Evolutionary conservation across 352 stramenopile species (phyloP).

Genomic region (Aphanomyces invadans): DNA sequence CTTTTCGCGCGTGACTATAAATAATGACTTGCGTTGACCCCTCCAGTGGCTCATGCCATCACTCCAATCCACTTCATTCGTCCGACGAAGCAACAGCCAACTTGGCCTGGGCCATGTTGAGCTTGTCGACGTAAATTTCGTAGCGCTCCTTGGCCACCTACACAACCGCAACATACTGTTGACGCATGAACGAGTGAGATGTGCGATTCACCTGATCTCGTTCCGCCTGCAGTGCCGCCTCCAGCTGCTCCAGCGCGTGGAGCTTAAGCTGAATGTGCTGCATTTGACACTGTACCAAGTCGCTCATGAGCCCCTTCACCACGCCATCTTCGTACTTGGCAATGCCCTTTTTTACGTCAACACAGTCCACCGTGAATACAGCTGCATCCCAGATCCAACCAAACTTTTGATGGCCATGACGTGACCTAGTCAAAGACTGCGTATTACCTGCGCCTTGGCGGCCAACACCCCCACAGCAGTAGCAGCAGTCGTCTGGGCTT

Average conservation of each 20-base stretch:
- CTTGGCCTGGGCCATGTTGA: conserved; percentile 14
- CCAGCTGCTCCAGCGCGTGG: conserved; percentile 52
- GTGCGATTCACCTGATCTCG: conserved; percentile 30
- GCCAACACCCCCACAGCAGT: conserved; percentile 56
- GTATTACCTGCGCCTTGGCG: conserved; percentile 38
- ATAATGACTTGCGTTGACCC: not conserved
- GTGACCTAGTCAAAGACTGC: too few relatives aligned
- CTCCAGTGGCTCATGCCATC: not conserved
- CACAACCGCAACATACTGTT: too few relatives aligned
- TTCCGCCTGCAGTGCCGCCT: conserved; percentile 45
- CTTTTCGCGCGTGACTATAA: conserved; percentile 5
- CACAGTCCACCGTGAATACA: not conserved
- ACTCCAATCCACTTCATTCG: too few relatives aligned
- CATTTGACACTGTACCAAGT: conserved; percentile 62
- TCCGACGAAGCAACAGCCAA: not conserved
- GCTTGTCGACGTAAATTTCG: conserved; percentile 54
- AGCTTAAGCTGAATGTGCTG: conserved; percentile 75
- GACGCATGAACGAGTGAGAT: too few relatives aligned
- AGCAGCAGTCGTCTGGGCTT: conserved; percentile 50
- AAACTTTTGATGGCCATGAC: too few relatives aligned
- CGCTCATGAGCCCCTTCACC: conserved; percentile 43
- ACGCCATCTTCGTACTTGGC: conserved; percentile 37
- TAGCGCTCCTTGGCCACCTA: conserved; percentile 55
- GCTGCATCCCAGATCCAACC: not conserved
- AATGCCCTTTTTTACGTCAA: conserved; percentile 24